These are phyloP conservation scores for Euptelea pleiosperma DNA, from an alignment of 164 flowering plant species.

Conservation along the genomic window DNA sequence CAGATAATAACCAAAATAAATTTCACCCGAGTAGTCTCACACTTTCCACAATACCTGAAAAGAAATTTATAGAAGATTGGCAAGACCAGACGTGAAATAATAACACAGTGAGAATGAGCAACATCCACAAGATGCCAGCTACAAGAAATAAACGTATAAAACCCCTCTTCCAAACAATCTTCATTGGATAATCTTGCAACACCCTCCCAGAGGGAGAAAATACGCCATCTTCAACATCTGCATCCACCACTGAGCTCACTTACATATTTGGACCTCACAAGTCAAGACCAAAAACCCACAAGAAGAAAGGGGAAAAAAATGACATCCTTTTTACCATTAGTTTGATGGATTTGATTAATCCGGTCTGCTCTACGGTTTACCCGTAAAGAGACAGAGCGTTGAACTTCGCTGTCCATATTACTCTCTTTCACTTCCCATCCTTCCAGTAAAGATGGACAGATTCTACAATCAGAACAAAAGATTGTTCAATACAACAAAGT, in stretches of 20 bases:
- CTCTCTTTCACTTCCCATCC: conserved; percentile 13
- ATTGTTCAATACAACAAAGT: neutral
- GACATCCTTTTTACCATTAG: conserved; percentile 32
- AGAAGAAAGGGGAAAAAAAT: neutral
- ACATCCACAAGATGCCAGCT: conserved; percentile 80
- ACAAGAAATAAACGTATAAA: conserved; percentile 74
- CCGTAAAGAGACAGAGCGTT: conserved; percentile 32
- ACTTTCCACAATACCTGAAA: conserved; percentile 55
- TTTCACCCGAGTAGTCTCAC: neutral
- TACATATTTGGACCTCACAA: neutral
- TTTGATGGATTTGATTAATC: conserved; percentile 15
- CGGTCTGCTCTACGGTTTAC: conserved; percentile 45
- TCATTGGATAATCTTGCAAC: conserved; percentile 52
- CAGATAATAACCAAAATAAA: too few species aligned
- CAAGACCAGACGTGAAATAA: conserved; percentile 89
- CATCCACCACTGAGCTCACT: conserved; percentile 16
- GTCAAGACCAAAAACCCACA: neutral
- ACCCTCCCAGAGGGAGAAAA: conserved; percentile 32
- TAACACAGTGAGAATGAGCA: conserved; percentile 67
- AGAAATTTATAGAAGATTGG: conserved; percentile 68
- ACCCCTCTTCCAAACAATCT: conserved; percentile 70
- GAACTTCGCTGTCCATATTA: conserved; percentile 42
- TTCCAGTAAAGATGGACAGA: neutral
- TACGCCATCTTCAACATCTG: conserved; percentile 45
- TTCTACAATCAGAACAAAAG: neutral